Evolutionary conservation across 306 rosid genomes (phyloP).

Genomic region (Castanea sativa): DNA sequence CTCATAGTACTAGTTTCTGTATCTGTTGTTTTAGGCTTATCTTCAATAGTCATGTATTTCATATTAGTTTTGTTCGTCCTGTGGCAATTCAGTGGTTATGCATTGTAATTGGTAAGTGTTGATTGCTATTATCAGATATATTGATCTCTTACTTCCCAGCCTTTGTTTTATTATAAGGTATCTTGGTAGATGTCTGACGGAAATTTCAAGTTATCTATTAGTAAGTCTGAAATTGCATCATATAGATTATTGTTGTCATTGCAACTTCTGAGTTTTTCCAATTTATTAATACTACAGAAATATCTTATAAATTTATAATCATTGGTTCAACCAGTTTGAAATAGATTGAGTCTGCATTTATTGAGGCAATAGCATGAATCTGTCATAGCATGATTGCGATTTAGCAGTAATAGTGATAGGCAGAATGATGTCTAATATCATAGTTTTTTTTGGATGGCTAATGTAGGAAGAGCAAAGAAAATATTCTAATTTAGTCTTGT

Average conservation of each 20-base stretch:
- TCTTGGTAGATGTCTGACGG: neutral
- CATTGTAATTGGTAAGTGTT: neutral
- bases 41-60: neutral
- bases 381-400: neutral
- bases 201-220: neutral
- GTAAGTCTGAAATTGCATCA: neutral
- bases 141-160: neutral
- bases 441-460: neutral
- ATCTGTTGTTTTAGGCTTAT: constrained; percentile 12
- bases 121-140: neutral
- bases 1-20: constrained; percentile 15
- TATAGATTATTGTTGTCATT: neutral
- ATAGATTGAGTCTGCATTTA: constrained; percentile 7
- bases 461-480: no score
- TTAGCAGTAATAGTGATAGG: neutral
- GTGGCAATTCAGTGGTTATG: neutral
- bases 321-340: neutral
- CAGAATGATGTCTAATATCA: constrained; percentile 3
- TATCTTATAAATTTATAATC: neutral
- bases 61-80: neutral
- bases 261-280: neutral
- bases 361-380: constrained; percentile 1
- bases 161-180: neutral
- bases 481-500: no score
- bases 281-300: neutral